A percentile compares a stretch with the other conserved stretches of the same genome.
Evolutionary conservation across 2,329 filamentous ascomycete species (phyloP).

Genomic region (Microthyrium microscopicum): DNA sequence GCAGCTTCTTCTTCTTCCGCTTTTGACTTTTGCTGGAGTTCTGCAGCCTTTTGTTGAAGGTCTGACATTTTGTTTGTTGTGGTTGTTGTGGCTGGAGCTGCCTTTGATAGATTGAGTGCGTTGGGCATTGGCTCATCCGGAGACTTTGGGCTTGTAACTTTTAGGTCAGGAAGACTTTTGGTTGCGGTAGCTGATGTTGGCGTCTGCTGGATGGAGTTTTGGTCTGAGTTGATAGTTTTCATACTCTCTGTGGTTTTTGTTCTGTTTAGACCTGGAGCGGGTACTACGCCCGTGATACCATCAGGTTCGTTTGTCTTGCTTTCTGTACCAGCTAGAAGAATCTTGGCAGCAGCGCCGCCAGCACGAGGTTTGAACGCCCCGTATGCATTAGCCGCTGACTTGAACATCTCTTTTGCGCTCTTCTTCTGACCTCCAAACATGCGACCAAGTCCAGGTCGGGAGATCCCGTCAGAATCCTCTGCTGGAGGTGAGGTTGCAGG

Average conservation of each 20-base stretch:
- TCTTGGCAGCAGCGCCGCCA: slow-evolving; percentile 63
- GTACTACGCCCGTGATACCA: slow-evolving; percentile 78
- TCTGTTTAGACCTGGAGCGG: slow-evolving; percentile 38
- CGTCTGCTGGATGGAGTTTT: slow-evolving; percentile 5
- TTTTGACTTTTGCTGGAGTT: slow-evolving; percentile 11
- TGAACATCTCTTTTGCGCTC: slow-evolving; percentile 55
- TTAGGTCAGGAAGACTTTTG: slow-evolving; percentile 4
- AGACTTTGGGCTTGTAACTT: slow-evolving; percentile 4
- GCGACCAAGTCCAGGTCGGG: slow-evolving; percentile 66
- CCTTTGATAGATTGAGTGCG: background rate
- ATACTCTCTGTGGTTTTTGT: slow-evolving; percentile 5
- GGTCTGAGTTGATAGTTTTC: background rate
- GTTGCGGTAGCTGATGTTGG: background rate
- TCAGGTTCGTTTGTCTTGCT: slow-evolving; percentile 49
- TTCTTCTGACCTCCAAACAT: slow-evolving; percentile 64
- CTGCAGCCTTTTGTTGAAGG: too few species aligned
- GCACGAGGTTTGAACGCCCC: slow-evolving; percentile 70
- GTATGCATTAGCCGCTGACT: slow-evolving; percentile 62
- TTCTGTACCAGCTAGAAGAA: slow-evolving; percentile 40
- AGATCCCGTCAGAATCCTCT: slow-evolving; percentile 32
- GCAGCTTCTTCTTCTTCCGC: slow-evolving; percentile 25
- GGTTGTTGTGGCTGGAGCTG: background rate
- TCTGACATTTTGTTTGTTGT: too few species aligned
- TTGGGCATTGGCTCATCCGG: background rate
- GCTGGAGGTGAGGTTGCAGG: background rate